Evolutionary conservation across 768 basidiomycete species (phyloP).

Genomic region (Russula brevipes): DNA sequence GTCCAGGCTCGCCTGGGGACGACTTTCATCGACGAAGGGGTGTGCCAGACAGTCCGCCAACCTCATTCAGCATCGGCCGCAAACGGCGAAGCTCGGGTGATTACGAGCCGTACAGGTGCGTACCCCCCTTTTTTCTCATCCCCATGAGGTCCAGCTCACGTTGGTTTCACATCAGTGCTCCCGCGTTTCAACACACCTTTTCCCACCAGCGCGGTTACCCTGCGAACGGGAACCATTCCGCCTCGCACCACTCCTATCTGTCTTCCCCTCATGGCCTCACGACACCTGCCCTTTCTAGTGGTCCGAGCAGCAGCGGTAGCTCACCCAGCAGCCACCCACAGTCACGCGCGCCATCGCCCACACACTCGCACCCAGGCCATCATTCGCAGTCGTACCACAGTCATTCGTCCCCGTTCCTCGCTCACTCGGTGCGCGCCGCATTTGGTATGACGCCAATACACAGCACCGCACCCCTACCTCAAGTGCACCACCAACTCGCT

Average conservation of each 20-base stretch:
- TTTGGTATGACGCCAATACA: conserved; percentile 91
- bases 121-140: conserved; percentile 20
- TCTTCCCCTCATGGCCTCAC: conserved; percentile 34
- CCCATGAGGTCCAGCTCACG: conserved; percentile 24
- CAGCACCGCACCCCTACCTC: conserved; percentile 35
- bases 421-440: conserved; percentile 78
- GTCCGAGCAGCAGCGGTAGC: conserved; percentile 59
- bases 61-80: conserved; percentile 25
- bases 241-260: conserved; percentile 29
- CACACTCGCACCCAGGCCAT: conserved; percentile 31
- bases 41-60: conserved; percentile 37
- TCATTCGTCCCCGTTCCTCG: conserved; percentile 43
- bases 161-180: conserved; percentile 27
- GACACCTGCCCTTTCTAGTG: conserved; percentile 61
- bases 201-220: conserved; percentile 28
- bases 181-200: conserved; percentile 30
- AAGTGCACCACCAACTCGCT: conserved; percentile 16
- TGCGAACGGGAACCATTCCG: conserved; percentile 19
- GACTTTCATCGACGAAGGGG: conserved; percentile 29
- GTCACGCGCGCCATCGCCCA: conserved; percentile 57
- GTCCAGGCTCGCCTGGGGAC: conserved; percentile 36
- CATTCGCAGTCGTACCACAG: conserved; percentile 23
- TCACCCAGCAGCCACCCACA: conserved; percentile 53
- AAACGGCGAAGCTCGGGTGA: conserved; percentile 32
- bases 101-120: conserved; percentile 24